Evolutionary conservation across 257 asterid genomes (phyloP), one percentile per base, ranked within the genome.

Genomic region (Solanum commersonii): DNA sequence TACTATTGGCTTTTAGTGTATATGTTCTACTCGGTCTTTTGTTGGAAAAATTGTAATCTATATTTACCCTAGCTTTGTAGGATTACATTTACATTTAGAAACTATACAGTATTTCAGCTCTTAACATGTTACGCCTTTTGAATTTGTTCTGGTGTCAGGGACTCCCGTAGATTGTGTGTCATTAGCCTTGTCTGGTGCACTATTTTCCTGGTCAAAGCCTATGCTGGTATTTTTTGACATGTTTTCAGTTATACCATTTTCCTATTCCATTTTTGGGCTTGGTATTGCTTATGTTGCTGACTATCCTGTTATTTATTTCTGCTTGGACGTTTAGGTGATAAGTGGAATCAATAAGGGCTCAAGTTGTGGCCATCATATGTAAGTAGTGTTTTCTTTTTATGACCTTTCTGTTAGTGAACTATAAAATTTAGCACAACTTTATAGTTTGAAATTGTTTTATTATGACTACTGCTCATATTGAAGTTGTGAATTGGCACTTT

Each of bases 151-250:
- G 6, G 85, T 63, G 25, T 5, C 90, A 97, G 99, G 99, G 84
- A 95, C 99, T 89, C 97, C 99, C 4, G 99, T 92, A 49, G 99
- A 97, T 91, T 97, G 99, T 90, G 99, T 97, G 49, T 97, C 99
- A 6, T 90, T 97, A 70, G 96, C 99, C 14, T 90, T 97, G 88
- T 97, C 99, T 70, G 99, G 99, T 29, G 97, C 99, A 22, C 93
- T 97, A 22, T 97, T 96, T 93, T 91, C 99, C 31, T 96, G 99
- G 99, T 90, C 98, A 59, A 96, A 94, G 93, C 99, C 99, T 74
- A 91, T 92, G 34, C 90, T 97, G 99, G 99, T 97, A 93, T 81
- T 88, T 77, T 87, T 10, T 86, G 83, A 56, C 83, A 65, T 60
- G 84, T 89, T 76, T 71, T 44, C 29, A 73, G 76, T 73, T n/a